Evolutionary conservation across 768 basidiomycete genomes (phyloP), one percentile per base, ranked within the genome.

Genomic region (Lenzites betulinus): DNA sequence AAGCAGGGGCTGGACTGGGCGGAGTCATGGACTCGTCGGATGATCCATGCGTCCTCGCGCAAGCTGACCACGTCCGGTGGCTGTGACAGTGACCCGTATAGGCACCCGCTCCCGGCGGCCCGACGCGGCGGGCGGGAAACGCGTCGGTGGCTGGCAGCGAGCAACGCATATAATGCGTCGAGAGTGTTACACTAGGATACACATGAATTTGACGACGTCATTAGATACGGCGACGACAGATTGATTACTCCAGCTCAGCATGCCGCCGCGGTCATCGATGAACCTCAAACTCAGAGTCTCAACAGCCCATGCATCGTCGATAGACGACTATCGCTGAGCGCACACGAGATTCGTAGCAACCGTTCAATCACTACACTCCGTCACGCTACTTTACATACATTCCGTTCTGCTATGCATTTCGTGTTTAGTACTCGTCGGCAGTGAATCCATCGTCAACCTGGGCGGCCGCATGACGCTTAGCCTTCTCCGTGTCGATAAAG

Each of bases 401-500:
- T 41, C 41, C 18, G 7, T 54, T 42, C 41, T 20, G 4, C 26
- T 49, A n/a, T 33, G 15, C 51, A 35, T 9, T 6, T 11, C 12
- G 33, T 12, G 38, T 47, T 50, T 26, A 60, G 56, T 62, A 62
- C 56, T 53, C 58, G 41, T 58, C 56, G 39, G n/a, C 23, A 30
- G 25, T 39, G 43, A 64, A 54, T 35, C 52, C 54, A 8, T 56
- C 51, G 20, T 52, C 51, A 36, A 60, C 23, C 28, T 52, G 42
- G 9, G 20, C 18, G 30, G 33, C 22, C 4, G 60, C 62, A 26
- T 62, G 53, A 39, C 69, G 60, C 68, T 82, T 80, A 23, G 77
- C 78, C 68, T 75, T 78, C 68, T 76, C 65, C 35, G 49, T 69
- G 66, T 84, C 81, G 41, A 83, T 16, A 35, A 69, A 77, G 69